Conservation (phyloP, 192 early-diverging fungal species). For the Chytriomyces confervae region DNA sequence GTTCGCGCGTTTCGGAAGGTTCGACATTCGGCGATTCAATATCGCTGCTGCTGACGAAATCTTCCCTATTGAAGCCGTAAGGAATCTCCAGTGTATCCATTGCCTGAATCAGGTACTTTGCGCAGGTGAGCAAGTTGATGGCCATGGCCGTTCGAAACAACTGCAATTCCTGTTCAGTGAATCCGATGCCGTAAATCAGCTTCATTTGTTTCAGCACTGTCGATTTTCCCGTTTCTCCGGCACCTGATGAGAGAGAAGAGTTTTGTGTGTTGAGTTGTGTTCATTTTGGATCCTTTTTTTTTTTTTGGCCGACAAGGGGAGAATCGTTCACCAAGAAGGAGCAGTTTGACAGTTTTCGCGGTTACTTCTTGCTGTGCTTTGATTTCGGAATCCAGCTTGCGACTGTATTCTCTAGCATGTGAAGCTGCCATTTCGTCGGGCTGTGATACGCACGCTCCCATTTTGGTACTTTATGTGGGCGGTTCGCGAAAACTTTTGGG, state of each 20-base stretch:
- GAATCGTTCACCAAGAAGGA: constrained; percentile 14
- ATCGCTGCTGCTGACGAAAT: too few relatives aligned
- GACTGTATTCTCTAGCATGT: not conserved
- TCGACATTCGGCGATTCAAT: too few relatives aligned
- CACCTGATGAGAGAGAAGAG: constrained; percentile 4
- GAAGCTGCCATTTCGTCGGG: too few relatives aligned
- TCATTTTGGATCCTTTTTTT: too few relatives aligned
- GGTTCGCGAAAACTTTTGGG: too few relatives aligned
- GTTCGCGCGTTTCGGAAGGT: too few relatives aligned
- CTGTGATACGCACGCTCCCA: too few relatives aligned
- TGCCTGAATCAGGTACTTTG: constrained; percentile 39
- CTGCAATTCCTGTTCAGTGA: constrained; percentile 40
- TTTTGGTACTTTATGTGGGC: too few relatives aligned
- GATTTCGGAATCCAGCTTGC: not conserved
- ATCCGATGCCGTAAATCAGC: constrained; percentile 49
- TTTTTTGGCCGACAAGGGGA: too few relatives aligned
- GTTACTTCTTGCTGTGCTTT: constrained; percentile 9
- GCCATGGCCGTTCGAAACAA: constrained; percentile 43
- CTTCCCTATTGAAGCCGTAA: constrained; percentile 17
- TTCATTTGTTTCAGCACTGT: constrained; percentile 54
- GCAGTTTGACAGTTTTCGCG: constrained; percentile 1
- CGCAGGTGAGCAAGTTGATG: constrained; percentile 40
- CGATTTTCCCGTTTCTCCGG: constrained; percentile 57
- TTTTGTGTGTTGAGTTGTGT: too few relatives aligned
- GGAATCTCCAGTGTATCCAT: constrained; percentile 42